These are phyloP conservation scores for Lasiosphaeris hirsuta DNA, from an alignment of 495 filamentous ascomycete species.

Conservation along the genomic window DNA sequence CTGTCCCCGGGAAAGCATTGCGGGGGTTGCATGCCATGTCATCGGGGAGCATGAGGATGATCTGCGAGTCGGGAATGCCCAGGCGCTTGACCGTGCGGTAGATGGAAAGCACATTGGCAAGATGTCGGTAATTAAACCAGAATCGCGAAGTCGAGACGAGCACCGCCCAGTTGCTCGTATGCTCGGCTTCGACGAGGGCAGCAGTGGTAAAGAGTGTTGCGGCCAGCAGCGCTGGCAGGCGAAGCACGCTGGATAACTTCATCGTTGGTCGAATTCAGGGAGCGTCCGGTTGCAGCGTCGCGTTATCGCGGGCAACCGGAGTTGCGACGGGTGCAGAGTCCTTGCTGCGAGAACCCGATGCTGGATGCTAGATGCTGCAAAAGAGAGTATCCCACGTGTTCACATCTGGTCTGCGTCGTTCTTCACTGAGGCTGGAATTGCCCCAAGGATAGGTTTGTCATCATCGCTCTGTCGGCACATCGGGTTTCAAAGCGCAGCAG, in stretches of 20 bases:
- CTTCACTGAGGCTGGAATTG: too few relatives aligned
- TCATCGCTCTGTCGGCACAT: too few relatives aligned
- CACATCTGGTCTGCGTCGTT: too few relatives aligned
- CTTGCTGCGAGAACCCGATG: too few relatives aligned
- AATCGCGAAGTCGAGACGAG: slow-evolving; percentile 97
- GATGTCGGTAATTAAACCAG: slow-evolving; percentile 99
- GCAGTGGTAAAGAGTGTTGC: slow-evolving; percentile 42
- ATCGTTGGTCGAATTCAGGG: slow-evolving; percentile 21
- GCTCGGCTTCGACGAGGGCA: slow-evolving; percentile 57
- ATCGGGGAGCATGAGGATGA: slow-evolving; percentile 98
- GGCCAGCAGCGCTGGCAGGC: slow-evolving; percentile 41
- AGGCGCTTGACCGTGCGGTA: slow-evolving; percentile 98
- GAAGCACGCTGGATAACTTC: slow-evolving; percentile 37
- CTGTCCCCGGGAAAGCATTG: slow-evolving; percentile 94
- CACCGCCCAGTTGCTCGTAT: slow-evolving; percentile 98
- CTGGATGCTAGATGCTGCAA: too few relatives aligned
- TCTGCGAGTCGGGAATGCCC: slow-evolving; percentile 96
- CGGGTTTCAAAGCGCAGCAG: too few relatives aligned
- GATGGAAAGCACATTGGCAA: slow-evolving; percentile 95
- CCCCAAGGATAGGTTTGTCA: too few relatives aligned
- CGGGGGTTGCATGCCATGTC: slow-evolving; percentile 99
- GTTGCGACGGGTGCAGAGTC: too few relatives aligned
- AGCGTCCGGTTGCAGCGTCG: background rate
- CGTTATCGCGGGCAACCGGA: too few relatives aligned
- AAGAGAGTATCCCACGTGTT: too few relatives aligned